Evolutionary conservation across 345 rosid species (phyloP), one percentile per base, ranked within the genome.

Genomic region (Eucalyptus sideroxylon): DNA sequence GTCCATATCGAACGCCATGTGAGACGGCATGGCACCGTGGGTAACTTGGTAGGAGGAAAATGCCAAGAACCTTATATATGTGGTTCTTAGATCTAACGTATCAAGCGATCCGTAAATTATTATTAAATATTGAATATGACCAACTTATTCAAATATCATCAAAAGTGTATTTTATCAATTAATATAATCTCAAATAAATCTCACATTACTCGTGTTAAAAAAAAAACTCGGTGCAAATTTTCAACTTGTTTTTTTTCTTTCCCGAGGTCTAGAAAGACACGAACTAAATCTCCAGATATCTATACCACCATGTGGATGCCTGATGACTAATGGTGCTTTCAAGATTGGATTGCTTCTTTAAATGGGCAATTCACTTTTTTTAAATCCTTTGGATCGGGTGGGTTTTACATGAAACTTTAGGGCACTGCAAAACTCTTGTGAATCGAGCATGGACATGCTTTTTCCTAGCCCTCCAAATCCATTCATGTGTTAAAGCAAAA

Each of bases 141-240:
- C 85, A 4, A 1, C 26, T 77, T 77, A 40, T 40, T 77, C 4
- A 40, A 37, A 40, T 77, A 21, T 21, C 9, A 11, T 77, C 24
- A 21, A 40, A 40, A 21, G 5, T 11, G 9, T 34, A 1, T 21
- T 44, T 0, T 37, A 11, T 77, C 16, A 1, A 3, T 77, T 37
- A 5, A 34, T 19, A 34, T 11, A 72, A 72, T 72, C 45, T 37
- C 45, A 34, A 34, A 34, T 72, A 19, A 34, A 72, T 72, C 44
- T 19, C 23, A 9, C 82, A 19, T 10, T 5, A 5, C 44, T 19
- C 7, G 0, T 9, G 24, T 69, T 31, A 31, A 4, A 15, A 16
- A 16, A 16, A 67, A 16, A 67, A 16, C 0, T 67, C 12, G 0
- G 0, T 67, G 11, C 42, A 31, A 67, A 67, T 31, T 67, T 31